Conservation (phyloP, 305 asterid genomes). For the Solanum aculeatissimum region DNA sequence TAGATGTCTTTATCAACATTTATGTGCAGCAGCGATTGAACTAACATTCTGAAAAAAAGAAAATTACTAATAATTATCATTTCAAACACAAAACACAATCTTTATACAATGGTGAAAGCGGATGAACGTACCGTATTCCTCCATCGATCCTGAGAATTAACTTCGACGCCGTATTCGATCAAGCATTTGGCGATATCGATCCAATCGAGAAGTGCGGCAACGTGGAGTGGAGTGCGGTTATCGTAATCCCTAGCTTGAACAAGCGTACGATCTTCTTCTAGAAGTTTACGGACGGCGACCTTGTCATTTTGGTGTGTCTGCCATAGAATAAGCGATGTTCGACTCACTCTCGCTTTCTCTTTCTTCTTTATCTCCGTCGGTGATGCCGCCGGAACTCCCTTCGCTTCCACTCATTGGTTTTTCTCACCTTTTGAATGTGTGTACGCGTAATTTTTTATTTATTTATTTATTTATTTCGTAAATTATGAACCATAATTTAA, state of each 20-base stretch:
- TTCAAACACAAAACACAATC: not conserved
- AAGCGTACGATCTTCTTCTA: slow-evolving; percentile 70
- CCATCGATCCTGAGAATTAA: slow-evolving; percentile 97
- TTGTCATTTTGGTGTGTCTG: slow-evolving; percentile 88
- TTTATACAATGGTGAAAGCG: not conserved
- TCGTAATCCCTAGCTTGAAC: slow-evolving; percentile 85
- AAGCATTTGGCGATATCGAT: slow-evolving; percentile 68
- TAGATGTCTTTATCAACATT: not conserved
- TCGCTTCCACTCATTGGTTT: slow-evolving; percentile 67
- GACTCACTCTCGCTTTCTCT: slow-evolving; percentile 73
- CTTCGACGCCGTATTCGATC: slow-evolving; percentile 63
- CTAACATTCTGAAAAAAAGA: not conserved
- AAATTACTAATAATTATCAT: not conserved
- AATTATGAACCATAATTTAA: not conserved
- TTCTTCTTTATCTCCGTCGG: slow-evolving; percentile 42
- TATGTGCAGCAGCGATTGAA: not conserved
- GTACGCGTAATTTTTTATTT: not conserved
- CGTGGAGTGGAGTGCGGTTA: slow-evolving; percentile 83
- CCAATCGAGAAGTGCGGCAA: slow-evolving; percentile 90
- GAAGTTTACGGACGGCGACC: slow-evolving; percentile 58
- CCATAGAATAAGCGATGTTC: slow-evolving; percentile 80
- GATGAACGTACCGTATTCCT: slow-evolving; percentile 47
- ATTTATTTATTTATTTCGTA: not conserved
- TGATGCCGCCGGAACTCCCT: slow-evolving; percentile 36
- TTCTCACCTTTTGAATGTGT: not conserved